Base-by-base conservation (phyloP, 2,329 filamentous ascomycete genomes). In the Colletotrichum liaoningense region DNA sequence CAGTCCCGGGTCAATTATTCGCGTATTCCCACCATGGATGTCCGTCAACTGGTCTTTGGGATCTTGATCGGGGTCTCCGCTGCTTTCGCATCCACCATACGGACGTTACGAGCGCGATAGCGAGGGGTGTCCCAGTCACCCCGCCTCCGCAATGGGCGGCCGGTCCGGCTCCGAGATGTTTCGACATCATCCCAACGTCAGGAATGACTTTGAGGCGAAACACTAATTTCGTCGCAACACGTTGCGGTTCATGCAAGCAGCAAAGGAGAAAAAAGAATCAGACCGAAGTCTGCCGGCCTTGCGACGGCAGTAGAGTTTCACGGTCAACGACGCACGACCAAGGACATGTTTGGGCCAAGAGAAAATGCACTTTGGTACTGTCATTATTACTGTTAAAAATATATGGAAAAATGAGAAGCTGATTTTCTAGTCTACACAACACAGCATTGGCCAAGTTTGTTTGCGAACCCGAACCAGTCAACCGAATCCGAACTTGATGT, bases 311-410 rank as follows among this genome's bases (percentile, higher is more conserved):
- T 19, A 26, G 24, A 60, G 55, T 69, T 60, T 60, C 33, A 73
- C 38, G n/a, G 22, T 30, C 28, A 26, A 57, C 63, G 24, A 35
- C 49, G 26, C 26, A 46, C 54, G 16, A 24, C 22, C 46, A 56
- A 22, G 7, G 60, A 28, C 59, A 64, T 54, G 24, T 30, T 26
- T 52, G 52, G 65, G 52, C 35, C 35, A 72, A 24, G 38, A 52
- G 30, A 11, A n/a, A 6, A 42, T 49, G 65, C 69, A 69, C 69
- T 63, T 63, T 63, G 52, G 65, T 72, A 64, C 59, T 12, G 60
- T 65, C 60, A 73, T 69, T 65, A 73, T 70, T 73, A 73, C 24
- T 64, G 60, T 26, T 69, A 55, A 63, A 59, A 60, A 60, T 63
- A 58, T 69, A 65, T 69, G 33, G 46, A 35, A 60, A 69, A 69